Percentiles rank a stretch among this genome's conserved stretches.
These are phyloP conservation scores for Vigna reflexopilosa DNA, from an alignment of 306 rosid species.

Conservation along the genomic window DNA sequence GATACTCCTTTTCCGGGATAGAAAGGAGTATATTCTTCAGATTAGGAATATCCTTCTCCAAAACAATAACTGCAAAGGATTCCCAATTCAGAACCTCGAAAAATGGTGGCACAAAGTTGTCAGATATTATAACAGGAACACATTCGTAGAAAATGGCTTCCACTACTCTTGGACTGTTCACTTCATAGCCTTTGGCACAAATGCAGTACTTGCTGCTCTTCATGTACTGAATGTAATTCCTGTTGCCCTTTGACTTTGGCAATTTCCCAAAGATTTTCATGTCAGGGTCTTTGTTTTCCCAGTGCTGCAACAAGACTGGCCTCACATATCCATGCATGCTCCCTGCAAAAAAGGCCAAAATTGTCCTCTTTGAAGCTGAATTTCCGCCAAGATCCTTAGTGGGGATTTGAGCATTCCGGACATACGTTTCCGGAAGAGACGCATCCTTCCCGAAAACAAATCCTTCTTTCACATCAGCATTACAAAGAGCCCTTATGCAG, in stretches of 20 bases:
- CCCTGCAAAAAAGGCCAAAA: constrained; percentile 87
- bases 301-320: constrained; percentile 73
- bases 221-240: constrained; percentile 72
- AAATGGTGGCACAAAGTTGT: constrained; percentile 91
- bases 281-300: constrained; percentile 92
- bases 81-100: constrained; percentile 81
- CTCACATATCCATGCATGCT: constrained; percentile 79
- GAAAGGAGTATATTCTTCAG: constrained; percentile 77
- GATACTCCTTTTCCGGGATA: constrained; percentile 66
- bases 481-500: constrained; percentile 85
- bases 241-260: constrained; percentile 61
- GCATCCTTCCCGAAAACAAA: constrained; percentile 84
- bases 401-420: constrained; percentile 57
- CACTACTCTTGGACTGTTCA: constrained; percentile 90
- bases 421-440: constrained; percentile 82
- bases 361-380: constrained; percentile 57
- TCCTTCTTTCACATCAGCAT: constrained; percentile 79
- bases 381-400: constrained; percentile 68
- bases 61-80: constrained; percentile 78
- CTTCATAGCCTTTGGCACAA: constrained; percentile 92
- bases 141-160: constrained; percentile 87
- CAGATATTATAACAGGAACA: constrained; percentile 85
- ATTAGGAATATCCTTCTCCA: constrained; percentile 83
- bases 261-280: constrained; percentile 76
- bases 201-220: constrained; percentile 93